A percentile compares a stretch with the other conserved stretches of the same genome.
These are phyloP conservation scores for Saccharomyces paradoxus DNA, from an alignment of 805 yeast genomes.

Conservation along the genomic window DNA sequence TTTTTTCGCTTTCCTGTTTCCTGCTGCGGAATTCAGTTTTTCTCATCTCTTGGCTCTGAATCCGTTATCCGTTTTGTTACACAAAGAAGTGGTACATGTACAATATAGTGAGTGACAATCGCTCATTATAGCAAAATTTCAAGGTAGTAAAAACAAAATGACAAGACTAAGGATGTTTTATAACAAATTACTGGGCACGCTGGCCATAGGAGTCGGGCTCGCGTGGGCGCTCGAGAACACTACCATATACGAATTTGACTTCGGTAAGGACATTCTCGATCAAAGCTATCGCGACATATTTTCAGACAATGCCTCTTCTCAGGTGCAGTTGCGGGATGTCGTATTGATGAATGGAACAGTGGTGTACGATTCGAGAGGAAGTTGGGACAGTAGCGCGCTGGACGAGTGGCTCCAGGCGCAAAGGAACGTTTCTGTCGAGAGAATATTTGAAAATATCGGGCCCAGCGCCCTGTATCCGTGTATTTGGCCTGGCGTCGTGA, in stretches of 20 bases:
- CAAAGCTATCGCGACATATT: neutral
- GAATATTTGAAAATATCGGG: constrained; percentile 43
- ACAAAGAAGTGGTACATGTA: neutral
- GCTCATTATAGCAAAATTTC: neutral
- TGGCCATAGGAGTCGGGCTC: neutral
- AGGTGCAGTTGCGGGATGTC: neutral
- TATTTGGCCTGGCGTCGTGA: constrained; percentile 49
- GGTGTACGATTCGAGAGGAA: neutral
- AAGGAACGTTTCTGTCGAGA: constrained; percentile 31
- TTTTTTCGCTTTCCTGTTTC: neutral
- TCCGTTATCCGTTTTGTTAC: neutral
- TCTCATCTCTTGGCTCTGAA: neutral
- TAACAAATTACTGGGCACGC: neutral
- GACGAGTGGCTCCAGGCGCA: neutral
- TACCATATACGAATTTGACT: neutral
- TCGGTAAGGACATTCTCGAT: neutral
- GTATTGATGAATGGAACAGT: neutral
- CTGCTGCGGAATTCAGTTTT: neutral
- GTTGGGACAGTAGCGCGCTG: neutral
- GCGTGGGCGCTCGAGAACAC: neutral
- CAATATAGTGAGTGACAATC: neutral
- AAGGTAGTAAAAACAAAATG: neutral
- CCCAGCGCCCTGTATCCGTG: constrained; percentile 27
- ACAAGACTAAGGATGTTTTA: neutral
- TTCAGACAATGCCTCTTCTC: neutral